phyloP scores from a whole-genome alignment of 2,329 filamentous ascomycete species.

The Microascus cirrosus region DNA sequence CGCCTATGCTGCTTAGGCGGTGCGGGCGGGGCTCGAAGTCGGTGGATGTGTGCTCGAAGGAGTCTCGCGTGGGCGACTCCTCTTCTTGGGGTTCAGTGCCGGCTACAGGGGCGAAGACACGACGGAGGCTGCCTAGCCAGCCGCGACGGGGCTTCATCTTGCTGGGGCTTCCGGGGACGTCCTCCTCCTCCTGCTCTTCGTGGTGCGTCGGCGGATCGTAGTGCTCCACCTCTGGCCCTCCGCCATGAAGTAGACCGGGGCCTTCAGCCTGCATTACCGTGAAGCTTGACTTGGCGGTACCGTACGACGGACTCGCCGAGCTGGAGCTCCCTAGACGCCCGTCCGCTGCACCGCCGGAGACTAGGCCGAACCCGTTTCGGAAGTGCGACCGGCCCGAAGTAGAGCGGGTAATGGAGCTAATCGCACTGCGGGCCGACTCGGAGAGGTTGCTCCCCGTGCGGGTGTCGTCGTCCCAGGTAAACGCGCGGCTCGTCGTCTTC shows the following conservation, averaged over 20 bases:
- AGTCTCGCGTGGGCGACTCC: constrained; percentile 18
- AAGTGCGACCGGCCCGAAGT: constrained; percentile 20
- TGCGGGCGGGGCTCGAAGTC: constrained; percentile 33
- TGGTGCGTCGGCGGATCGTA: constrained; percentile 3
- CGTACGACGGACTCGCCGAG: constrained; percentile 32
- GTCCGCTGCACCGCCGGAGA: constrained; percentile 12
- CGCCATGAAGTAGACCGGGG: constrained; percentile 30
- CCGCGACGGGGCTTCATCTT: constrained; percentile 44
- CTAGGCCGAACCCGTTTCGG: constrained; percentile 16
- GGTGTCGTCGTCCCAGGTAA: constrained; percentile 30
- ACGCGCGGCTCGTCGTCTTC: constrained; percentile 21
- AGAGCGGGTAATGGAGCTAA: constrained; percentile 26
- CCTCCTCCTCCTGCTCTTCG: constrained; percentile 18
- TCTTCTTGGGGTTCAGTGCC: constrained; percentile 10
- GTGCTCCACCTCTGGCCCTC: constrained; percentile 4
- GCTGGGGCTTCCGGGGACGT: constrained; percentile 41
- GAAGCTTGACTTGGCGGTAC: constrained; percentile 43
- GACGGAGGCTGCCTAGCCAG: constrained; percentile 58
- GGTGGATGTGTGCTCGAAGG: constrained; percentile 20
- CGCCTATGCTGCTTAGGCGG: constrained; percentile 30
- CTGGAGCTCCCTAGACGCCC: constrained; percentile 23
- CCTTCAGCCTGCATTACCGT: constrained; percentile 40
- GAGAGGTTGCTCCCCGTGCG: constrained; percentile 47
- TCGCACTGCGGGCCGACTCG: constrained; percentile 37
- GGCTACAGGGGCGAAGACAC: constrained; percentile 36